Conservation (phyloP, 2,329 filamentous ascomycete species). For the Oidium heveae region DNA sequence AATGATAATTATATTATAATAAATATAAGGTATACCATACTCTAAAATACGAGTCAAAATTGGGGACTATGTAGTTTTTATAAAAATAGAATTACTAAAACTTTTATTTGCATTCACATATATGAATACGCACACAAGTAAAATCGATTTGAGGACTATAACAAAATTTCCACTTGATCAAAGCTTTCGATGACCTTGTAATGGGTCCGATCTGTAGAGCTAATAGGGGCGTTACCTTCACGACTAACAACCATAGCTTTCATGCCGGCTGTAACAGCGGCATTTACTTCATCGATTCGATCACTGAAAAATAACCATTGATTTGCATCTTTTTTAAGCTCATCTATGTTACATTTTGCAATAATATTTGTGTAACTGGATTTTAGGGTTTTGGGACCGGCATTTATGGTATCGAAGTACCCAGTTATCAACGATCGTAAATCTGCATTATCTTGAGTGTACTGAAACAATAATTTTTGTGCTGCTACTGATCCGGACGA, state of each 20-base stretch:
- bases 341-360: neutral
- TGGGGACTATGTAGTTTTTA: too few relatives aligned
- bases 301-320: conserved; percentile 62
- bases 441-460: conserved; percentile 29
- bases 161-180: neutral
- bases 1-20: too few relatives aligned
- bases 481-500: conserved; percentile 59
- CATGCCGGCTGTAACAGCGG: conserved; percentile 37
- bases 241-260: conserved; percentile 34
- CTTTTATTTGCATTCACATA: too few relatives aligned
- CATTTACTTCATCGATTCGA: conserved; percentile 43
- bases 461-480: conserved; percentile 54
- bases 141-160: too few relatives aligned
- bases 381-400: conserved; percentile 44
- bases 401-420: conserved; percentile 63
- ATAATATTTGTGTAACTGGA: conserved; percentile 30
- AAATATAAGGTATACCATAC: too few relatives aligned
- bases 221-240: conserved; percentile 43
- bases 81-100: too few relatives aligned
- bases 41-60: too few relatives aligned
- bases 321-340: conserved; percentile 16
- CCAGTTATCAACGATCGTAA: conserved; percentile 31
- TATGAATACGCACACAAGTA: too few relatives aligned
- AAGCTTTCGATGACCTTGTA: conserved; percentile 2
- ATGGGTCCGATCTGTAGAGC: conserved; percentile 19